These are phyloP conservation scores for Hypoxylon sp. DNA, from an alignment of 2,329 filamentous ascomycete species.

Conservation along the genomic window DNA sequence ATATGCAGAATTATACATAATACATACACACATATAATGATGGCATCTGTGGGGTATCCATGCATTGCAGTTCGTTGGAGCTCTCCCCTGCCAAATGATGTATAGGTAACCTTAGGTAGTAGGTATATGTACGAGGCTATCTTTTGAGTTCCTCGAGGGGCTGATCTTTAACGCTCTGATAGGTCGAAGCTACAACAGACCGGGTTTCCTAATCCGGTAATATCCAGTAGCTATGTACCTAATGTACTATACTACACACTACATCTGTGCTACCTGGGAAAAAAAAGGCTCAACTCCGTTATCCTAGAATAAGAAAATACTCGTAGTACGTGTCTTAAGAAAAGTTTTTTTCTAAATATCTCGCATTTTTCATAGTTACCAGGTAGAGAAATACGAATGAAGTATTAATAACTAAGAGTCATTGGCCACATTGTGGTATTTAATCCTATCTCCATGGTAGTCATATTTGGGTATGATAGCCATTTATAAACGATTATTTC, in stretches of 20 bases:
- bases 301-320: not conserved
- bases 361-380: conserved; percentile 31
- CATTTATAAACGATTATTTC: too few species aligned
- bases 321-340: not conserved
- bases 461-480: too few species aligned
- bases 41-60: conserved; percentile 18
- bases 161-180: conserved; percentile 3
- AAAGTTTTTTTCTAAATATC: not conserved
- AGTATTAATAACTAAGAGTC: too few species aligned
- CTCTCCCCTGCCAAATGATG: conserved; percentile 14
- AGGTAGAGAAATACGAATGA: conserved; percentile 16
- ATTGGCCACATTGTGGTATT: too few species aligned
- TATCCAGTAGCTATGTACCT: conserved; percentile 24
- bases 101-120: too few species aligned
- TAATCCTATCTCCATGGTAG: too few species aligned
- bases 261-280: too few species aligned
- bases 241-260: too few species aligned
- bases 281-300: not conserved
- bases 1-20: not conserved
- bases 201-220: conserved; percentile 43
- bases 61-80: not conserved
- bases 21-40: too few species aligned
- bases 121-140: conserved; percentile 3
- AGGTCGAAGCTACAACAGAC: not conserved
- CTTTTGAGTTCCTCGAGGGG: not conserved